Evolutionary conservation across 2,329 filamentous ascomycete species (phyloP).

Genomic region (Stemphylium lycopersici): DNA sequence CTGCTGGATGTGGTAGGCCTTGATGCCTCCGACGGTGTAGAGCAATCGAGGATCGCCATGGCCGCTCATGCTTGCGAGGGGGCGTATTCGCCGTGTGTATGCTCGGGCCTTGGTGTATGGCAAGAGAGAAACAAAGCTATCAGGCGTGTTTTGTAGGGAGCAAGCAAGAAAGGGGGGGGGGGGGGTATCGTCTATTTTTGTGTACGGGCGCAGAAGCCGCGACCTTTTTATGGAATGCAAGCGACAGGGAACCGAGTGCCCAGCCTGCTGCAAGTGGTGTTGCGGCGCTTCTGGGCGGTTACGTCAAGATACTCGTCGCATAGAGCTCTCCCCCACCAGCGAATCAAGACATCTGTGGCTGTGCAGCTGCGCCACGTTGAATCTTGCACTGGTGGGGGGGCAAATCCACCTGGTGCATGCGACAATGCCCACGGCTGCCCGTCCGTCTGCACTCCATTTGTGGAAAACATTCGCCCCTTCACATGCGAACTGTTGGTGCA

Average conservation of each 20-base stretch:
- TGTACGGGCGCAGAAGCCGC: conserved; percentile 6
- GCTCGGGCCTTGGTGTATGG: not conserved
- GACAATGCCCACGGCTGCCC: not conserved
- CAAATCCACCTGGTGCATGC: not conserved
- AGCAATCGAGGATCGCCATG: conserved; percentile 63
- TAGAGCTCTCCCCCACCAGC: not conserved
- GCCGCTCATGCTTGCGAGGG: conserved; percentile 50
- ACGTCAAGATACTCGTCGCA: conserved; percentile 5
- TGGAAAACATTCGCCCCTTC: conserved; percentile 2
- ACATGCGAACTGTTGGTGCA: conserved; percentile 5
- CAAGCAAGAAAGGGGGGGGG: conserved; percentile 16
- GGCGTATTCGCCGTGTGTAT: conserved; percentile 18
- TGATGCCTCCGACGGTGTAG: conserved; percentile 76
- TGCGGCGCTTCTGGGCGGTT: conserved; percentile 21
- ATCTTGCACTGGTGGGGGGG: not conserved
- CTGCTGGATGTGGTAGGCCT: conserved; percentile 88
- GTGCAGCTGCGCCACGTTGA: conserved; percentile 5
- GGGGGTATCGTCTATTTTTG: conserved; percentile 23
- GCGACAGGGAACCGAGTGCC: conserved; percentile 8
- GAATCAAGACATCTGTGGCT: conserved; percentile 10
- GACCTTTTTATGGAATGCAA: conserved; percentile 20
- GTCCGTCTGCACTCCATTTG: not conserved
- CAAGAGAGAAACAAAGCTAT: not conserved
- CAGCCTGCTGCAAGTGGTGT: conserved; percentile 18
- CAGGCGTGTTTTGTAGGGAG: not conserved